Evolutionary conservation across 2,329 filamentous ascomycete species (phyloP).

Genomic region (Davidsoniella virescens): DNA sequence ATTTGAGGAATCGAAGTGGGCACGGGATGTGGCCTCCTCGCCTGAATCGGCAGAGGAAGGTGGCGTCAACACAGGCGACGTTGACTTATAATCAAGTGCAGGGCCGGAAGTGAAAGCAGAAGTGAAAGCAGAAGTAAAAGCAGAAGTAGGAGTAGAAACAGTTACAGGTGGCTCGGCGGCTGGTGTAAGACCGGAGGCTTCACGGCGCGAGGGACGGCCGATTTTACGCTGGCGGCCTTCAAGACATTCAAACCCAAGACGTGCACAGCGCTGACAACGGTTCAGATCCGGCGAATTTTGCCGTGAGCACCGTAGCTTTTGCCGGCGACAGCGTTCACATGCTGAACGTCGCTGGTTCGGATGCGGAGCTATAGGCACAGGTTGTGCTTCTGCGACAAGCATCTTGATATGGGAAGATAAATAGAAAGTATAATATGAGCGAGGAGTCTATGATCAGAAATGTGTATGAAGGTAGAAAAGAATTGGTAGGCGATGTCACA

Average conservation of each 20-base stretch:
- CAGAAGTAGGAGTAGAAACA: not conserved
- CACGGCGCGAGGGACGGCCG: constrained; percentile 18
- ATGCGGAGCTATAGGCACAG: constrained; percentile 14
- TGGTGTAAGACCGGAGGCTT: not conserved
- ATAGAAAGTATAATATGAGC: not conserved
- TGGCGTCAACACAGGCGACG: too few species aligned
- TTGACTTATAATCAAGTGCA: not conserved
- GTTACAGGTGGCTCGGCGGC: not conserved
- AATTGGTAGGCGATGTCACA: too few species aligned
- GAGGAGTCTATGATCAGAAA: not conserved
- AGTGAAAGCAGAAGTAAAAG: not conserved
- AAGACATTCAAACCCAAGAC: constrained; percentile 18
- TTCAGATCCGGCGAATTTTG: constrained; percentile 13
- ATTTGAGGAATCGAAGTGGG: not conserved
- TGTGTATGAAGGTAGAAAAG: not conserved
- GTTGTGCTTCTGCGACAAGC: not conserved
- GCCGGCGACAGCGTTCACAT: constrained; percentile 20
- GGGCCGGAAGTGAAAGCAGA: not conserved
- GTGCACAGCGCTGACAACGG: constrained; percentile 18
- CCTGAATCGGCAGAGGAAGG: not conserved
- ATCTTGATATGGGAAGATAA: not conserved
- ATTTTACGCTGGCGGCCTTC: constrained; percentile 20
- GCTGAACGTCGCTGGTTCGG: constrained; percentile 21
- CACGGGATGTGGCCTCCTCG: not conserved
- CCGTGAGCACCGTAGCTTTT: constrained; percentile 21